These are phyloP conservation scores for Pichia norvegensis DNA, from an alignment of 1,139 yeast genomes.

Conservation along the genomic window DNA sequence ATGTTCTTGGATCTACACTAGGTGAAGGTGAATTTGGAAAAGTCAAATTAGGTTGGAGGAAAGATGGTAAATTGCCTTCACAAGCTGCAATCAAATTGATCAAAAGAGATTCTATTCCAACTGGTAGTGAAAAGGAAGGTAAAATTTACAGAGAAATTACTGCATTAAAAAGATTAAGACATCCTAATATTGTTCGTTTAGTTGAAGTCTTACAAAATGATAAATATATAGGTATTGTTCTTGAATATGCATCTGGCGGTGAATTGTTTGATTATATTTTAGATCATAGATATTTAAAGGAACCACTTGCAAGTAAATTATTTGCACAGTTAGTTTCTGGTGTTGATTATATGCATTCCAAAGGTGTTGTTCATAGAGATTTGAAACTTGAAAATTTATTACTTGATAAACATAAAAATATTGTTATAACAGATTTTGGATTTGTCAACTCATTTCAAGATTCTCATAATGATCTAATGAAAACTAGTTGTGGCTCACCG, in stretches of 20 bases:
- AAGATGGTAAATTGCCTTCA: slow-evolving; percentile 66
- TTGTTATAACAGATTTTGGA: slow-evolving; percentile 76
- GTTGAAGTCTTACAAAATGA: slow-evolving; percentile 94
- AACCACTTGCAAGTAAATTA: slow-evolving; percentile 71
- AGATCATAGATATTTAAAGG: slow-evolving; percentile 80
- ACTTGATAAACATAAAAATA: slow-evolving; percentile 72
- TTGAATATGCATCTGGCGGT: slow-evolving; percentile 96
- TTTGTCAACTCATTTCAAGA: slow-evolving; percentile 79
- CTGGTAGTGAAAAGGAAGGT: slow-evolving; percentile 76
- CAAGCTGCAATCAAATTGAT: slow-evolving; percentile 93
- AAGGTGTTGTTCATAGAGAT: slow-evolving; percentile 78
- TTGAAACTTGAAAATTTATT: slow-evolving; percentile 65
- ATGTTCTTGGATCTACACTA: slow-evolving; percentile 83
- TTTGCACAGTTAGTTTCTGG: slow-evolving; percentile 93
- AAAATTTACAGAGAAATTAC: slow-evolving; percentile 91
- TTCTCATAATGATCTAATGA: slow-evolving; percentile 60
- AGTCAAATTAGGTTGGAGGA: slow-evolving; percentile 95
- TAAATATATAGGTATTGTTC: slow-evolving; percentile 88
- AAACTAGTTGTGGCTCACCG: slow-evolving; percentile 95
- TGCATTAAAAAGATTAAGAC: slow-evolving; percentile 76
- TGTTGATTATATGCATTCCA: slow-evolving; percentile 81
- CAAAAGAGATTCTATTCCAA: slow-evolving; percentile 74
- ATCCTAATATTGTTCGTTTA: slow-evolving; percentile 85
- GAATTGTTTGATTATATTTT: slow-evolving; percentile 90
- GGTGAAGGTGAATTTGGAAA: slow-evolving; percentile 99